These are phyloP conservation scores for Trichoderma semiorbis DNA, from an alignment of 2,329 filamentous ascomycete genomes.

Conservation along the genomic window DNA sequence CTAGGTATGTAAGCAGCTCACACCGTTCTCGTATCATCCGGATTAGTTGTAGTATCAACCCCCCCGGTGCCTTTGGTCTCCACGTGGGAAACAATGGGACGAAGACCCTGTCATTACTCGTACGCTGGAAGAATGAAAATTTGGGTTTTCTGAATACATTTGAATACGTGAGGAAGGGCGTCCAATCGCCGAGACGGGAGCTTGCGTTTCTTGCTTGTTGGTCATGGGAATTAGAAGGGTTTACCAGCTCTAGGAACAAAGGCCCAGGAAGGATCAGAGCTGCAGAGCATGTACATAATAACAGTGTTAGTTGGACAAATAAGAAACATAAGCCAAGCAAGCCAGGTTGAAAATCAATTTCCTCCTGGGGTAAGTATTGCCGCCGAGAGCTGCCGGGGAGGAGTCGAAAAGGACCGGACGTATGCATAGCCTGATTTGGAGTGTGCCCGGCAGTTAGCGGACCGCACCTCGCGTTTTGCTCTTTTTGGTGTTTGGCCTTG, in stretches of 20 bases:
- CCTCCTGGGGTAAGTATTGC: neutral
- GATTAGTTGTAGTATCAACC: neutral
- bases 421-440: neutral
- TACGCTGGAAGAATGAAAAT: neutral
- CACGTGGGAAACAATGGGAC: neutral
- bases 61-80: neutral
- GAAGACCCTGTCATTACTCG: neutral
- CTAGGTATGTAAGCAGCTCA: neutral
- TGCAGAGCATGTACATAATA: neutral
- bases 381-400: neutral
- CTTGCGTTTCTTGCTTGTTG: neutral
- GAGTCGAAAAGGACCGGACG: neutral
- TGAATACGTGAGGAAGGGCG: neutral
- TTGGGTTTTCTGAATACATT: neutral
- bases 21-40: neutral
- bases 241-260: neutral
- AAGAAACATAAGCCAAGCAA: neutral
- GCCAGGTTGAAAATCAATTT: neutral
- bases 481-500: neutral
- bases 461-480: neutral
- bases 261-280: neutral
- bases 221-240: neutral
- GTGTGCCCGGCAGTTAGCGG: neutral
- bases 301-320: neutral
- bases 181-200: neutral